Evolutionary conservation across 345 rosid species (phyloP).

Genomic region (Brassica carinata): DNA sequence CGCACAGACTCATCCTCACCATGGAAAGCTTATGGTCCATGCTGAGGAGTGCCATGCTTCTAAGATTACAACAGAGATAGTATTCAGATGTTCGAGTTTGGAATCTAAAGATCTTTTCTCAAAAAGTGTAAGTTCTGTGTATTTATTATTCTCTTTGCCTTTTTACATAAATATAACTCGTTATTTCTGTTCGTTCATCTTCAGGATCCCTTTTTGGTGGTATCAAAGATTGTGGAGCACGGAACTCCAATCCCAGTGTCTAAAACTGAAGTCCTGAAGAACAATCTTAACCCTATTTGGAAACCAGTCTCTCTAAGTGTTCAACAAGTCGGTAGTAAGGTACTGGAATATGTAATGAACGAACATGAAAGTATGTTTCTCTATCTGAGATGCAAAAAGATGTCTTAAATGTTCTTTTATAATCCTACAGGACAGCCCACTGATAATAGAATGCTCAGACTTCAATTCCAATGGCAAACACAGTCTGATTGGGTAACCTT

Average conservation of each 20-base stretch:
- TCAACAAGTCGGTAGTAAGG: slow-evolving; percentile 95
- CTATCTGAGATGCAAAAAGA: neutral
- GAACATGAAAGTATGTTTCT: neutral
- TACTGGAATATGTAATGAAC: slow-evolving; percentile 21
- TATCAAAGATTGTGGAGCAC: neutral
- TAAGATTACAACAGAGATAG: slow-evolving; percentile 67
- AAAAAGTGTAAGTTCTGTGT: slow-evolving; percentile 58
- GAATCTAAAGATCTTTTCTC: slow-evolving; percentile 86
- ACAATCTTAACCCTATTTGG: slow-evolving; percentile 64
- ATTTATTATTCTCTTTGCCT: too few species aligned
- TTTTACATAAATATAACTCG: neutral
- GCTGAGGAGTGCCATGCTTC: slow-evolving; percentile 83
- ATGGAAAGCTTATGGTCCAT: slow-evolving; percentile 74
- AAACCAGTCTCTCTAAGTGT: slow-evolving; percentile 70
- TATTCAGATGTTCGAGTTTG: slow-evolving; percentile 71
- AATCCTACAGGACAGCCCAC: slow-evolving; percentile 40
- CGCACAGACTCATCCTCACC: slow-evolving; percentile 41
- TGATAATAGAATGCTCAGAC: slow-evolving; percentile 42
- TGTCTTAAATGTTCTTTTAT: neutral
- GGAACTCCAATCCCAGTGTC: neutral
- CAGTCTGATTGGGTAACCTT: slow-evolving; percentile 34
- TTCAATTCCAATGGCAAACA: slow-evolving; percentile 41
- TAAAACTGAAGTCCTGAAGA: neutral
- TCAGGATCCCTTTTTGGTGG: neutral
- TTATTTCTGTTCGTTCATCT: neutral